These are phyloP conservation scores for Ustilago cynodontis DNA, from an alignment of 1,284 basidiomycete genomes.

Conservation along the genomic window DNA sequence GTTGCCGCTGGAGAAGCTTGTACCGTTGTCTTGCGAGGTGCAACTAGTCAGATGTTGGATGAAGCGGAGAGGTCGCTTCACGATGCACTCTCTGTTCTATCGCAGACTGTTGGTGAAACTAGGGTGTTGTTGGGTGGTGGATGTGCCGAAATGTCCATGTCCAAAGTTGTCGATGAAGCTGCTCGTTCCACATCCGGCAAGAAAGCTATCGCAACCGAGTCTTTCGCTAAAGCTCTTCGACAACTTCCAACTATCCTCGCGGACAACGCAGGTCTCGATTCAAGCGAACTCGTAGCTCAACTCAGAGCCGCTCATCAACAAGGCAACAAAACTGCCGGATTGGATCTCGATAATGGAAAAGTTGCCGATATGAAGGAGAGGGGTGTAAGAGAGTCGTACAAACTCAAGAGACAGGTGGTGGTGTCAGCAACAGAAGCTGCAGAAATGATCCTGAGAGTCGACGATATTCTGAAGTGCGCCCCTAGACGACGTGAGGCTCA, in stretches of 20 bases:
- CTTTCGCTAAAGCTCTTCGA: constrained; percentile 87
- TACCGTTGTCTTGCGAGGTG: constrained; percentile 95
- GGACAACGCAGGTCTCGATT: constrained; percentile 97
- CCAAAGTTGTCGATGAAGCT: constrained; percentile 89
- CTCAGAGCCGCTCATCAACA: constrained; percentile 94
- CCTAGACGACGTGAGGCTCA: constrained; percentile 75
- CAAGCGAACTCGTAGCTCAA: constrained; percentile 90
- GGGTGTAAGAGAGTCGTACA: constrained; percentile 95
- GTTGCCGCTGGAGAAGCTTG: constrained; percentile 99
- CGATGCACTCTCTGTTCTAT: constrained; percentile 95
- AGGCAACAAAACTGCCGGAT: constrained; percentile 84
- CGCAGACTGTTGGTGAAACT: constrained; percentile 97
- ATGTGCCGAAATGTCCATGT: constrained; percentile 98
- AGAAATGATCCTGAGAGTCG: constrained; percentile 96
- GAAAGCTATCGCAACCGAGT: constrained; percentile 93
- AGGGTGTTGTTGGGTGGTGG: constrained; percentile 93
- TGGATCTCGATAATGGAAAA: constrained; percentile 88
- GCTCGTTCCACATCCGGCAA: constrained; percentile 89
- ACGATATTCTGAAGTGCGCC: constrained; percentile 75
- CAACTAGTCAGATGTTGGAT: constrained; percentile 98
- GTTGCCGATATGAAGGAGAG: constrained; percentile 89
- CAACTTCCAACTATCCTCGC: constrained; percentile 92
- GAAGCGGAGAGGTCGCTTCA: constrained; percentile 98
- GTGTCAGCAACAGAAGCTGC: constrained; percentile 94
- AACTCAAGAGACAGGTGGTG: constrained; percentile 95